A percentile compares a stretch with the other conserved stretches of the same genome.
These are phyloP conservation scores for Arabidopsis suecica DNA, from an alignment of 345 rosid species.

Conservation along the genomic window DNA sequence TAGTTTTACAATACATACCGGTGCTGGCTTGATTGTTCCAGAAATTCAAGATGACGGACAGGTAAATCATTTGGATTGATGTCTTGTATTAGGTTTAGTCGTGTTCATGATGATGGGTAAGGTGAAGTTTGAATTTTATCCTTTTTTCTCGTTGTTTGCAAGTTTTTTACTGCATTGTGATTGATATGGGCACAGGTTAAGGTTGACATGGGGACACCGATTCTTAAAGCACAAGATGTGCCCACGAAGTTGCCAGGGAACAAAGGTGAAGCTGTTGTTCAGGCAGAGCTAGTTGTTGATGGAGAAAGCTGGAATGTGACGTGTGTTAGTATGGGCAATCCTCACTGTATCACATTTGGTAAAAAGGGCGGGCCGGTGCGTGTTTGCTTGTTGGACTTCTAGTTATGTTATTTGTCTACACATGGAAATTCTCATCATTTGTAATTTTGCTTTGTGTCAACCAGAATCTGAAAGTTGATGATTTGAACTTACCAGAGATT, in stretches of 20 bases:
- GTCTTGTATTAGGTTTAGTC: not conserved
- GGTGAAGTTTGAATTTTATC: conserved; percentile 8
- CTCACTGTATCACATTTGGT: conserved; percentile 90
- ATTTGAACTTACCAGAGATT: conserved; percentile 71
- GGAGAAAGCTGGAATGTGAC: conserved; percentile 89
- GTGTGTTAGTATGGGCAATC: conserved; percentile 99
- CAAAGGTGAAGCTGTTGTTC: conserved; percentile 48
- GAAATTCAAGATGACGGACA: conserved; percentile 78
- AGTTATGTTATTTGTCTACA: not conserved
- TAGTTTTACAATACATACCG: conserved; percentile 87
- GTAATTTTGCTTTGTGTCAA: conserved; percentile 4
- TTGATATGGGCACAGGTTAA: conserved; percentile 62
- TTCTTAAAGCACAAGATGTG: conserved; percentile 79
- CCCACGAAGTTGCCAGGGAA: conserved; percentile 79
- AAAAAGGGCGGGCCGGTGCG: conserved; percentile 67
- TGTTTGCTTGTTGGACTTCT: conserved; percentile 19
- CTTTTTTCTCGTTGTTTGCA: not conserved
- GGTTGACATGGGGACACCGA: conserved; percentile 96
- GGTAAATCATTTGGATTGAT: conserved; percentile 43
- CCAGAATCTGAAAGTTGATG: conserved; percentile 85
- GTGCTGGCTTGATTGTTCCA: conserved; percentile 94
- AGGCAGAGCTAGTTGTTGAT: conserved; percentile 71
- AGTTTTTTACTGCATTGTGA: conserved; percentile 21
- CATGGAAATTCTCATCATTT: not conserved
- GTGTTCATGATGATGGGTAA: not conserved